Conservation (phyloP, 1,284 basidiomycete species). For the Omphalotus olearius region DNA sequence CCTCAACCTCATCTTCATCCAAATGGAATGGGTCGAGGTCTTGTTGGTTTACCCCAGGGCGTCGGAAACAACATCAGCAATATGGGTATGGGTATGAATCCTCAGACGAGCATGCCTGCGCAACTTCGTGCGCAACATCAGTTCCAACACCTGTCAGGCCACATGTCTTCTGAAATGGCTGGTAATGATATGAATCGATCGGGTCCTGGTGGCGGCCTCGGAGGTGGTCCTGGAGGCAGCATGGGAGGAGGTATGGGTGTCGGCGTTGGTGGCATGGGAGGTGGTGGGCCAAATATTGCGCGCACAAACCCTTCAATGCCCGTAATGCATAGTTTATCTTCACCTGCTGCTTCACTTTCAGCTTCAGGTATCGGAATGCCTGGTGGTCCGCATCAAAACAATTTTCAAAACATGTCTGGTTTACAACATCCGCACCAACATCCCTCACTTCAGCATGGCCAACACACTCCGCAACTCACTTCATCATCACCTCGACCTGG, state of each 20-base stretch:
- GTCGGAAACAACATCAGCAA: conserved; percentile 21
- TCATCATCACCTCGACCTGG: conserved; percentile 45
- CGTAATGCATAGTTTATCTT: conserved; percentile 45
- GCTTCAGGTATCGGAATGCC: conserved; percentile 36
- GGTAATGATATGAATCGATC: conserved; percentile 5
- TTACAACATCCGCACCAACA: background rate
- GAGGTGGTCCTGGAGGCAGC: background rate
- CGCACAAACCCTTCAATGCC: conserved; percentile 18
- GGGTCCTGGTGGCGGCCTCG: conserved; percentile 25
- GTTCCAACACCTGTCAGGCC: background rate
- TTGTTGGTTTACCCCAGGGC: conserved; percentile 32
- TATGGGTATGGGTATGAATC: conserved; percentile 28
- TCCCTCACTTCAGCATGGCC: background rate
- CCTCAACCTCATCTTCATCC: conserved; percentile 34
- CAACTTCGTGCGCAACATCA: background rate
- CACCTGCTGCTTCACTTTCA: conserved; percentile 37
- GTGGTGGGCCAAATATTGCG: conserved; percentile 9
- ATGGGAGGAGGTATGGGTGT: background rate
- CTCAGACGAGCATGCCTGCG: background rate
- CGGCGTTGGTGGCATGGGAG: background rate
- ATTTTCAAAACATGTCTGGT: conserved; percentile 32
- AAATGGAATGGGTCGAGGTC: conserved; percentile 12
- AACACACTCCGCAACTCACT: background rate
- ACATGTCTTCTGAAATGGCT: conserved; percentile 1
- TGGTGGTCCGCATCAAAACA: conserved; percentile 28